Conservation (phyloP, 2,329 filamentous ascomycete species). For the Ophiocordyceps camponoti-saundersi region DNA sequence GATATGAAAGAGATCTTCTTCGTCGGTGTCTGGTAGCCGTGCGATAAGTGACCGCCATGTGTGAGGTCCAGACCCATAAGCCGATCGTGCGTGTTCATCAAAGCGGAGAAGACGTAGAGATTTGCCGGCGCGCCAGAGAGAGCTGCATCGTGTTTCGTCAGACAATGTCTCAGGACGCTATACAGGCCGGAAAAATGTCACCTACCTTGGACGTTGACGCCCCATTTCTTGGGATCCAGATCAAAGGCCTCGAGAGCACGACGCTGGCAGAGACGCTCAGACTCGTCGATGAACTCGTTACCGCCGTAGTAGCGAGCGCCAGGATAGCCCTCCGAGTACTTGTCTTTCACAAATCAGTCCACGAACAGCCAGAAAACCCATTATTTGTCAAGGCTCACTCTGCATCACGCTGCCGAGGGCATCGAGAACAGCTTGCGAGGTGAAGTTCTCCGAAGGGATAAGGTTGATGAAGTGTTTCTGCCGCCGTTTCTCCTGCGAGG, state of each 20-base stretch:
- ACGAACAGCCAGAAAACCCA: neutral
- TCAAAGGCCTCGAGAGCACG: slow-evolving; percentile 79
- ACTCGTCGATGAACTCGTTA: slow-evolving; percentile 87
- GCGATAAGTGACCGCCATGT: slow-evolving; percentile 87
- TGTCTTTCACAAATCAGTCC: slow-evolving; percentile 41
- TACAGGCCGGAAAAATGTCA: slow-evolving; percentile 1
- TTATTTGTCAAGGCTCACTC: slow-evolving; percentile 34
- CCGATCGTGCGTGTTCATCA: slow-evolving; percentile 83
- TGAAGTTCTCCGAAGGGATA: slow-evolving; percentile 92
- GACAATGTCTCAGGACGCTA: neutral
- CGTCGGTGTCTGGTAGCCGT: slow-evolving; percentile 90
- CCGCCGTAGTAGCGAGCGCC: slow-evolving; percentile 93
- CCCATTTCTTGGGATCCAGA: slow-evolving; percentile 74
- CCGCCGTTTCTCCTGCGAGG: slow-evolving; percentile 66
- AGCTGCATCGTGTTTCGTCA: slow-evolving; percentile 34
- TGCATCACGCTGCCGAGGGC: slow-evolving; percentile 90
- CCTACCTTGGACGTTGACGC: slow-evolving; percentile 85
- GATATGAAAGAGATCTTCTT: slow-evolving; percentile 97
- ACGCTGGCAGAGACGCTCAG: slow-evolving; percentile 78
- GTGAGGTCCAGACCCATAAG: slow-evolving; percentile 95
- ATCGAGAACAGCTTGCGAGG: slow-evolving; percentile 81
- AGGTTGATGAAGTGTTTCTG: slow-evolving; percentile 98
- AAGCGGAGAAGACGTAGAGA: slow-evolving; percentile 85
- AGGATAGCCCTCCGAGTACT: slow-evolving; percentile 97
- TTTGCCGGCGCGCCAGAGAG: slow-evolving; percentile 63